Conservation (phyloP, 139 green algal genomes). For the Tetratostichococcus sp. region DNA sequence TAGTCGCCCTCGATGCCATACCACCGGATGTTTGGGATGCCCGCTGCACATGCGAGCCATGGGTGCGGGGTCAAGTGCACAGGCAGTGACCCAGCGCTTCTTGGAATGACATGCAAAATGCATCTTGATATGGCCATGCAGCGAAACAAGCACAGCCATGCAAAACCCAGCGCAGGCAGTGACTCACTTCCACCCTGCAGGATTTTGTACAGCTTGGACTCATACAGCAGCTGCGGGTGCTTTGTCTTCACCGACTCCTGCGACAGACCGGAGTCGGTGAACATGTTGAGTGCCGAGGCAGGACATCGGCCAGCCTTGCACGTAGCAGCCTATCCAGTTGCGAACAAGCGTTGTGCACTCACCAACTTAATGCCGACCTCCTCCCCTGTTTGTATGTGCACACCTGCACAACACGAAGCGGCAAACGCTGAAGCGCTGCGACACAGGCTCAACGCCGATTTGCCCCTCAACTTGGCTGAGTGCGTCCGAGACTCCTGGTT, state of each 20-base stretch:
- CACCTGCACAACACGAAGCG: conserved; percentile 60
- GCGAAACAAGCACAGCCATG: background rate
- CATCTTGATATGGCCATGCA: background rate
- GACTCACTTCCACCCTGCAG: conserved; percentile 83
- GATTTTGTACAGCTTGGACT: conserved; percentile 95
- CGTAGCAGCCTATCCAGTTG: too few species aligned
- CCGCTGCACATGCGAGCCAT: conserved; percentile 61
- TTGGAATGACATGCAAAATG: too few species aligned
- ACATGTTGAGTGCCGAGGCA: too few species aligned
- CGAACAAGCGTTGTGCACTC: background rate
- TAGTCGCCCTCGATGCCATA: conserved; percentile 99
- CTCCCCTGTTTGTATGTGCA: conserved; percentile 94
- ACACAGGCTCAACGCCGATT: too few species aligned
- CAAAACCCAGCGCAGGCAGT: too few species aligned
- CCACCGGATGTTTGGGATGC: conserved; percentile 97
- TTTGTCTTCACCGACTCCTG: conserved; percentile 85
- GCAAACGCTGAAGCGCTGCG: background rate
- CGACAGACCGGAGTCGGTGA: too few species aligned
- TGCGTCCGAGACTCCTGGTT: too few species aligned
- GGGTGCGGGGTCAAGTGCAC: too few species aligned
- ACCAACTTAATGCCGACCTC: conserved; percentile 99
- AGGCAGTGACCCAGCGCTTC: too few species aligned
- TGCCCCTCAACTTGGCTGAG: too few species aligned
- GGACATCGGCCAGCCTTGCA: too few species aligned
- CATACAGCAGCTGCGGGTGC: conserved; percentile 92